These are phyloP conservation scores for Penicillium subrubescens DNA, from an alignment of 495 filamentous ascomycete genomes.

Conservation along the genomic window DNA sequence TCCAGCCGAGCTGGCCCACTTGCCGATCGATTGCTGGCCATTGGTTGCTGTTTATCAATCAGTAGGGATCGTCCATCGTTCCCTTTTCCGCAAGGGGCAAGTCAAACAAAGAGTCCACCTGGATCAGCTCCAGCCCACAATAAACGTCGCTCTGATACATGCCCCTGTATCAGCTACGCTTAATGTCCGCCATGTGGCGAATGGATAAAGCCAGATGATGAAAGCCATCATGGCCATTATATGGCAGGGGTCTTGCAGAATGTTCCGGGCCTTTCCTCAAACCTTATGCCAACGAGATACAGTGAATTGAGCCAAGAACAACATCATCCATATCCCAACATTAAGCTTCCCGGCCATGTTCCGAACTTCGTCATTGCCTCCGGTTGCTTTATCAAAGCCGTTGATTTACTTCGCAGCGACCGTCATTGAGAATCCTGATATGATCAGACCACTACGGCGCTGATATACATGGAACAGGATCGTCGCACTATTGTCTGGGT, in stretches of 20 bases:
- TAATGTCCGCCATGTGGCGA: constrained; percentile 1
- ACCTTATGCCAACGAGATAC: not conserved
- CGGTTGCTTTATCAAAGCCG: not conserved
- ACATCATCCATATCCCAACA: too few species aligned
- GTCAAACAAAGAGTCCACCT: constrained; percentile 1
- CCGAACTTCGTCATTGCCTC: not conserved
- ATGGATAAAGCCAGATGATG: not conserved
- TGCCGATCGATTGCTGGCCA: constrained; percentile 16
- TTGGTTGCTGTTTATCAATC: constrained; percentile 29
- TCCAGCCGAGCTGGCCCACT: constrained; percentile 13
- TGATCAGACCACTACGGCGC: constrained; percentile 19
- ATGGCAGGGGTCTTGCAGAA: constrained; percentile 1
- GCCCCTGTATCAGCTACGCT: constrained; percentile 19
- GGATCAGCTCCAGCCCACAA: constrained; percentile 6
- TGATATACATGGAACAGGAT: constrained; percentile 26
- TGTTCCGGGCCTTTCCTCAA: not conserved
- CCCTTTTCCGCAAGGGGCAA: not conserved
- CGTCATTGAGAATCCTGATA: constrained; percentile 11
- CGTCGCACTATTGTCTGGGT: constrained; percentile 18
- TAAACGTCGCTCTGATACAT: constrained; percentile 15
- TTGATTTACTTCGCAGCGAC: constrained; percentile 1
- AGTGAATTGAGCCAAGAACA: not conserved
- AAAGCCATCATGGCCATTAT: not conserved
- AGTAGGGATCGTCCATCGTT: constrained; percentile 17
- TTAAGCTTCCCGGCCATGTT: constrained; percentile 12